Percentiles rank a stretch among this genome's conserved stretches.
Evolutionary conservation across 495 filamentous ascomycete species (phyloP).

Genomic region (Penicillium herquei): DNA sequence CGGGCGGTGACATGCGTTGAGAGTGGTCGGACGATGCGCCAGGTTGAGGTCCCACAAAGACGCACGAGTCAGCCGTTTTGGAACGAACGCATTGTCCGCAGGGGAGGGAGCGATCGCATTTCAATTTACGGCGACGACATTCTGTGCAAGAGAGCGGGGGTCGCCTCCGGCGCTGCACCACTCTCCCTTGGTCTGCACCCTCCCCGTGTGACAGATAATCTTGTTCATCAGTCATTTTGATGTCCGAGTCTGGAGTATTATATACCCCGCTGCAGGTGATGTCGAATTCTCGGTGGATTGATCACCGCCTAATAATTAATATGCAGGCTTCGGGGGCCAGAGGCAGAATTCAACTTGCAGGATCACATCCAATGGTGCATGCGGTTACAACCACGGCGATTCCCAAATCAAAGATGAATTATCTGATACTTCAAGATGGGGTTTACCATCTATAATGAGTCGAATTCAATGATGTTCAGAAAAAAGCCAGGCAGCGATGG

Average conservation of each 20-base stretch:
- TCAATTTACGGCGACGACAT: constrained; percentile 67
- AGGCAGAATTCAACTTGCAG: too few relatives aligned
- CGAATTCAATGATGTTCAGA: too few relatives aligned
- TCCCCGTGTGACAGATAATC: constrained; percentile 7
- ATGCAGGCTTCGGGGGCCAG: too few relatives aligned
- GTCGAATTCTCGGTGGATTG: too few relatives aligned
- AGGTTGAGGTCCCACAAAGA: constrained; percentile 30
- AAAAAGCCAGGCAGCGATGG: too few relatives aligned
- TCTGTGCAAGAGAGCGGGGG: constrained; percentile 44
- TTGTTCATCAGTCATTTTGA: constrained; percentile 7
- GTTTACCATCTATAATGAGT: too few relatives aligned
- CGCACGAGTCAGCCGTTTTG: constrained; percentile 35
- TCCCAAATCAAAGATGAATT: too few relatives aligned
- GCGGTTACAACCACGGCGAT: too few relatives aligned
- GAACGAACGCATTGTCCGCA: constrained; percentile 63
- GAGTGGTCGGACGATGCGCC: not conserved
- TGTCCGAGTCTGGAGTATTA: not conserved
- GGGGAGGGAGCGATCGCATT: constrained; percentile 65
- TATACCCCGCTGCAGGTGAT: too few relatives aligned
- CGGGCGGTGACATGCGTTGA: constrained; percentile 13
- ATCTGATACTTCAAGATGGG: too few relatives aligned
- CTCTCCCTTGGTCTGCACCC: constrained; percentile 13
- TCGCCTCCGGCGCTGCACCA: constrained; percentile 33
- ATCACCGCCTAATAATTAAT: too few relatives aligned
- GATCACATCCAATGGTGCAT: too few relatives aligned